A percentile compares a stretch with the other conserved stretches of the same genome.
Evolutionary conservation across 106 monocot species (phyloP).

Genomic region (Dendrobium nobile): DNA sequence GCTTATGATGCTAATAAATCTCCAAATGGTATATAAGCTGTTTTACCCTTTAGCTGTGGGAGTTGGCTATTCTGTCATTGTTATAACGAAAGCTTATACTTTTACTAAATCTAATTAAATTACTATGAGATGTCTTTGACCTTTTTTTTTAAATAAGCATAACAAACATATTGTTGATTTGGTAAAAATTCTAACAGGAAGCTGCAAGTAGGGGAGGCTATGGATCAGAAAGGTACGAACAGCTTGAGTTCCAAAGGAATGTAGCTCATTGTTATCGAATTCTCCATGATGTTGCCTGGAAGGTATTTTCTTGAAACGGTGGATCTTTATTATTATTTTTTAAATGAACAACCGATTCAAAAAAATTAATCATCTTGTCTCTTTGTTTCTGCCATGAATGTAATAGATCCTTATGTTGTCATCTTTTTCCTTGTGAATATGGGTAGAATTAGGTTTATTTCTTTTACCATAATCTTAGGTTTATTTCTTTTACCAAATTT

Average conservation of each 20-base stretch:
- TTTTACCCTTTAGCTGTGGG: not conserved
- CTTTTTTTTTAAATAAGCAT: not conserved
- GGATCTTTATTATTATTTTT: not conserved
- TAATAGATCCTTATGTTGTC: not conserved
- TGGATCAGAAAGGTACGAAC: conserved; percentile 86
- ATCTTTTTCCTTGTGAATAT: not conserved
- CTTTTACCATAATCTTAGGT: no score
- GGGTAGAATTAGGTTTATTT: not conserved
- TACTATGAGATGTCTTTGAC: not conserved
- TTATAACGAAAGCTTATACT: not conserved
- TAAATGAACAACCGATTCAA: not conserved
- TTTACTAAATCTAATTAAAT: not conserved
- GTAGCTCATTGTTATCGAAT: conserved; percentile 57
- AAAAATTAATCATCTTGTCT: not conserved
- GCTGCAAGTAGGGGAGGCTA: conserved; percentile 94
- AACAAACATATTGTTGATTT: not conserved
- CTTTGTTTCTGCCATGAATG: not conserved
- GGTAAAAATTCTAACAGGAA: conserved; percentile 36
- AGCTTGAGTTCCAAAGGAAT: conserved; percentile 80
- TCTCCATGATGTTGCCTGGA: conserved; percentile 64
- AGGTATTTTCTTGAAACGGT: conserved; percentile 36
- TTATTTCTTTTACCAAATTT: no score
- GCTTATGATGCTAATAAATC: no score
- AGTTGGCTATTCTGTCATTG: not conserved
- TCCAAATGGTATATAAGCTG: no score